Conservation (phyloP, 129 eudicot species). For the Deinandra increscens region DNA sequence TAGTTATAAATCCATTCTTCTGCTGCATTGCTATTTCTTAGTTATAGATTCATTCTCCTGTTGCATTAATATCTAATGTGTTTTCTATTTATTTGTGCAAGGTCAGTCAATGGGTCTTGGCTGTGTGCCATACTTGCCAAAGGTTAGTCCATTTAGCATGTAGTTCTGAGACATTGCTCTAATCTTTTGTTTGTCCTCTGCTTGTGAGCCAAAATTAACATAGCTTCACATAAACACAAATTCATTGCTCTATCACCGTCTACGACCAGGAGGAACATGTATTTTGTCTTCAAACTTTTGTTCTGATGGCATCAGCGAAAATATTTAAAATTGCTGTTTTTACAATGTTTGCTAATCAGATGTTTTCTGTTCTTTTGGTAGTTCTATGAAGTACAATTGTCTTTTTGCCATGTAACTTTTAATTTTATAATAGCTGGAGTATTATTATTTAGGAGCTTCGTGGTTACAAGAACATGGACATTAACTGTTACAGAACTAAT, state of each 20-base stretch:
- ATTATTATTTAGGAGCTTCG: not conserved
- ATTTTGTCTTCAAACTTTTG: slow-evolving; percentile 1
- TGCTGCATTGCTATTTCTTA: slow-evolving; percentile 24
- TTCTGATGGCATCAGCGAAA: not conserved
- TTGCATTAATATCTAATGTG: slow-evolving; percentile 24
- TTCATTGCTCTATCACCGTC: not conserved
- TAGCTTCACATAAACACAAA: not conserved
- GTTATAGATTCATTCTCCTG: not conserved
- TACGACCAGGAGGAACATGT: slow-evolving; percentile 1
- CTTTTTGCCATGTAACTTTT: slow-evolving; percentile 1
- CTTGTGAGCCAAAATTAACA: not conserved
- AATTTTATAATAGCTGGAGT: not conserved
- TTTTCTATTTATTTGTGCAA: slow-evolving; percentile 37
- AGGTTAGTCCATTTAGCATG: slow-evolving; percentile 57
- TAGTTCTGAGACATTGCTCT: slow-evolving; percentile 10
- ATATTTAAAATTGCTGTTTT: not conserved
- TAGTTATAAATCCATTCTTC: not conserved
- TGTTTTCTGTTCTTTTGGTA: slow-evolving; percentile 3
- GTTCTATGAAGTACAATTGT: slow-evolving; percentile 10
- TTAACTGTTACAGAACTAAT: not conserved
- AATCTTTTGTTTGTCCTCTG: slow-evolving; percentile 6
- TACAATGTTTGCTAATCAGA: not conserved
- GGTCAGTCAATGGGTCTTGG: slow-evolving; percentile 94
- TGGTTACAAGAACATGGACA: slow-evolving; percentile 8
- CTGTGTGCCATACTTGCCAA: slow-evolving; percentile 94